A percentile compares a stretch with the other conserved stretches of the same genome.
Evolutionary conservation across 2,329 filamentous ascomycete genomes (phyloP).

Genomic region (Macrophomina phaseolina): DNA sequence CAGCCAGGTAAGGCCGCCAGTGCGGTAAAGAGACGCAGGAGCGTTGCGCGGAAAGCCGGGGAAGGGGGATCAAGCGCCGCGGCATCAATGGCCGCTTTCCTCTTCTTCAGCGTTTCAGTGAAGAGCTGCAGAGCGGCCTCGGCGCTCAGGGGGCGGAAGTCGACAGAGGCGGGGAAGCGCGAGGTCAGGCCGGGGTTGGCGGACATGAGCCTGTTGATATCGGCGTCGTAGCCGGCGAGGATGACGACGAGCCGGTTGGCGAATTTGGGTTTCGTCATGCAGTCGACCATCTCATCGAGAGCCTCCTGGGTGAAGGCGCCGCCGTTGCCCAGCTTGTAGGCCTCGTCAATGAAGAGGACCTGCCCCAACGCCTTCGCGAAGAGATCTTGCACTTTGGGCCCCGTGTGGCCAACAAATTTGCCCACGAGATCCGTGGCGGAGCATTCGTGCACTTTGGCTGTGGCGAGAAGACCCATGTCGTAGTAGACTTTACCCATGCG

Average conservation of each 20-base stretch:
- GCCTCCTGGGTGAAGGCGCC: constrained; percentile 64
- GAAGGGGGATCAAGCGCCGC: constrained; percentile 35
- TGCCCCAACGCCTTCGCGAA: constrained; percentile 68
- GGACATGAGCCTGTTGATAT: constrained; percentile 68
- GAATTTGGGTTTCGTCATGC: constrained; percentile 63
- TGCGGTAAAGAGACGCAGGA: constrained; percentile 44
- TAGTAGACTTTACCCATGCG: constrained; percentile 79
- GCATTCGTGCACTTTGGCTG: constrained; percentile 65
- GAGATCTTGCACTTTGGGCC: constrained; percentile 66
- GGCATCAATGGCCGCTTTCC: constrained; percentile 39
- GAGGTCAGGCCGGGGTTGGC: constrained; percentile 68
- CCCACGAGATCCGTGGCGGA: constrained; percentile 74
- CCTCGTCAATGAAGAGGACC: constrained; percentile 75
- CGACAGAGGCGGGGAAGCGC: constrained; percentile 67
- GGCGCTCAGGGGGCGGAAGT: constrained; percentile 55
- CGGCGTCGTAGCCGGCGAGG: constrained; percentile 69
- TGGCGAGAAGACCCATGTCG: constrained; percentile 71
- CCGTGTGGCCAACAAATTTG: constrained; percentile 72
- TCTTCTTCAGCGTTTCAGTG: constrained; percentile 41
- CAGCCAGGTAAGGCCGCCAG: constrained; percentile 58
- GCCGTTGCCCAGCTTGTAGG: constrained; percentile 67
- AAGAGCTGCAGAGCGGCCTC: constrained; percentile 47
- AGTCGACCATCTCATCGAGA: constrained; percentile 59
- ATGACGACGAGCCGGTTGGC: constrained; percentile 68
- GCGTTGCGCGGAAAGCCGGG: constrained; percentile 27